Percentiles rank a stretch among this genome's conserved stretches.
phyloP scores from a whole-genome alignment of 306 rosid genomes.

The Glycyrrhiza uralensis region DNA sequence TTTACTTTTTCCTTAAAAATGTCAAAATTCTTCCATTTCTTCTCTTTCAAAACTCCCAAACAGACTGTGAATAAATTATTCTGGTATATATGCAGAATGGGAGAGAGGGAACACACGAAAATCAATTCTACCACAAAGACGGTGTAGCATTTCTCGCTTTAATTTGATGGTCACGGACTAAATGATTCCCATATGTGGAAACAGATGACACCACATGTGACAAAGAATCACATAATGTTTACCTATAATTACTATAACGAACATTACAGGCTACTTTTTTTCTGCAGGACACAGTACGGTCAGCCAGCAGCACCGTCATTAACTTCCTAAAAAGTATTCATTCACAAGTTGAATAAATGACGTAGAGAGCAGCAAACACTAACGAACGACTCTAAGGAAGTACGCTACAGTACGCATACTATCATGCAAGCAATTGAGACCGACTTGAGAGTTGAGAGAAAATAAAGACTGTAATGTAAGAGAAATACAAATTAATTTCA shows the following conservation, averaged over 20 bases:
- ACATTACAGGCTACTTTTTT: constrained; percentile 25
- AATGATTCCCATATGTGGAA: constrained; percentile 33
- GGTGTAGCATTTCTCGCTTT: constrained; percentile 7
- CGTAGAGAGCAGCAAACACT: constrained; percentile 23
- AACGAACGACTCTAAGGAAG: constrained; percentile 6
- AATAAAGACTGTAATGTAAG: not conserved
- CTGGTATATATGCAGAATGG: not conserved
- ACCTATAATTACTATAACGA: constrained; percentile 37
- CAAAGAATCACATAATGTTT: constrained; percentile 31
- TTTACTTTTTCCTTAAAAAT: too few species aligned
- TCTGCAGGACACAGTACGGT: constrained; percentile 21
- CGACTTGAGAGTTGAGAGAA: not conserved
- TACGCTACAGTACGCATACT: constrained; percentile 11
- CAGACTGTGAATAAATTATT: too few species aligned
- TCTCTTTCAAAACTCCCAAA: too few species aligned
- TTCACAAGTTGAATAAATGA: constrained; percentile 20
- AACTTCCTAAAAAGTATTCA: not conserved
- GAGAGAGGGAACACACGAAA: not conserved
- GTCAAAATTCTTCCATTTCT: too few species aligned
- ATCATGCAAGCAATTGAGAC: not conserved
- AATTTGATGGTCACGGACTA: constrained; percentile 41
- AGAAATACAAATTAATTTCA: not conserved
- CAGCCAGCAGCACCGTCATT: constrained; percentile 15
- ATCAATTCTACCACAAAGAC: not conserved
- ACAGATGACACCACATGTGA: constrained; percentile 32